Evolutionary conservation across 225 moss, liverwort and hornwort genomes (phyloP), one percentile per base, ranked within the genome.

Genomic region (Takakia lepidozioides): DNA sequence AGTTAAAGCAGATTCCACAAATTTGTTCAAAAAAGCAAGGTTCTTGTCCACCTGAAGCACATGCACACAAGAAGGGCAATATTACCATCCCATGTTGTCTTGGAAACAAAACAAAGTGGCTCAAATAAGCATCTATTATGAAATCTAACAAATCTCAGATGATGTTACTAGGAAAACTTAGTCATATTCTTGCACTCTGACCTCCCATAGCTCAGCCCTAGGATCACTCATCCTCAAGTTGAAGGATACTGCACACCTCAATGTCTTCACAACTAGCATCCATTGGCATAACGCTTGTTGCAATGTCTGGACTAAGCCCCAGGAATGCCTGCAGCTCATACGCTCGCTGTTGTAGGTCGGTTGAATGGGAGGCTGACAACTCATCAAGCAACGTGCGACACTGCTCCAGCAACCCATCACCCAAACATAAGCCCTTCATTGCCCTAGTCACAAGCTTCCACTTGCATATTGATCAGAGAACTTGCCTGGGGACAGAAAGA

Each of bases 311-410:
- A 63, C 47, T 65, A 39, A 98, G 87, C 20, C 40, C 69, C 66
- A 98, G 73, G 29, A 98, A 77, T 14, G 78, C 60, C 62, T 87
- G 91, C 47, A 98, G 81, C 66, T 98, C 98, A 57, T 98, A 98
- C 25, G 98, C 91, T 42, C 98, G 82, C 59, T 98, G 98, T 53
- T 98, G 98, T 18, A 98, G 64, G 73, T 98, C 98, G 29, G 98
- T 98, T 25, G 81, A 98, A 75, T 98, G 85, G 23, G 98, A 91
- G 54, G 87, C 76, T 47, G 83, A 73, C 17, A 98, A 83, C 34
- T 80, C 98, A 27, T 98, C 83, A 21, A 91, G 69, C 50, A 98
- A 87, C 21, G 85, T 60, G 48, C 62, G 78, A 58, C 78, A 87
- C 98, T 93, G 76, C 56, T 32, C 32, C 32, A 7, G 17, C 14